Conservation (phyloP, 2,329 filamentous ascomycete genomes). For the Clonostachys chloroleuca region DNA sequence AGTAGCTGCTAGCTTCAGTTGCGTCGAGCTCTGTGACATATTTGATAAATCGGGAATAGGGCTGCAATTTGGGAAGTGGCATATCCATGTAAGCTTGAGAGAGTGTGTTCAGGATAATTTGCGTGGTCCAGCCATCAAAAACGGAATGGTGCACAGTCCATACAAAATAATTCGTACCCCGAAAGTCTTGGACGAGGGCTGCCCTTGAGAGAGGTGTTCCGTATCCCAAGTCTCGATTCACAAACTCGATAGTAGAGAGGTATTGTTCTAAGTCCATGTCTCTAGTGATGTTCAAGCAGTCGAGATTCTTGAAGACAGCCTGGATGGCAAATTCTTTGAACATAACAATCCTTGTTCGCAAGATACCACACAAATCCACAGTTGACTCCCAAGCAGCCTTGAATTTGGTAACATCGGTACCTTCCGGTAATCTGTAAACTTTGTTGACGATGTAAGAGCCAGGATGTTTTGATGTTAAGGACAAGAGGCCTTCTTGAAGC, state of each 20-base stretch:
- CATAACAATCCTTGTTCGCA: constrained; percentile 10
- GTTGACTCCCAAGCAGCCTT: constrained; percentile 8
- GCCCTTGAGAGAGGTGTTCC: constrained; percentile 1
- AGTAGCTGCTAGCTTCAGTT: not conserved
- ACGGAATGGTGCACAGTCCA: constrained; percentile 74
- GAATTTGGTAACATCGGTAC: constrained; percentile 5
- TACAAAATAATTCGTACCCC: constrained; percentile 15
- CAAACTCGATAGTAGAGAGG: not conserved
- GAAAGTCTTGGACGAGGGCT: constrained; percentile 1
- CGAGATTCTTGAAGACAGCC: constrained; percentile 3
- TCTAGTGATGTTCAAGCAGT: not conserved
- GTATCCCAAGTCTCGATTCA: constrained; percentile 2
- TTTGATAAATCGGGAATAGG: constrained; percentile 1
- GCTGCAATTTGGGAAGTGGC: constrained; percentile 3
- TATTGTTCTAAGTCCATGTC: not conserved
- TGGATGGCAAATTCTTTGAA: constrained; percentile 4
- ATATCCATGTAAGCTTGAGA: not conserved
- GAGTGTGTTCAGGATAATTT: constrained; percentile 53
- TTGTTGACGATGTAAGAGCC: constrained; percentile 12
- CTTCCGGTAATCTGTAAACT: constrained; percentile 6
- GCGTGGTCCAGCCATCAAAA: constrained; percentile 89
- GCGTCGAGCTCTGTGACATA: not conserved
- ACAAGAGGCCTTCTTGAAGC: constrained; percentile 43
- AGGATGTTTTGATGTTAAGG: constrained; percentile 29
- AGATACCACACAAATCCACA: constrained; percentile 4